Evolutionary conservation across 176 grass and related monocot genomes (phyloP).

Genomic region (Rhipidocladum racemiflorum): DNA sequence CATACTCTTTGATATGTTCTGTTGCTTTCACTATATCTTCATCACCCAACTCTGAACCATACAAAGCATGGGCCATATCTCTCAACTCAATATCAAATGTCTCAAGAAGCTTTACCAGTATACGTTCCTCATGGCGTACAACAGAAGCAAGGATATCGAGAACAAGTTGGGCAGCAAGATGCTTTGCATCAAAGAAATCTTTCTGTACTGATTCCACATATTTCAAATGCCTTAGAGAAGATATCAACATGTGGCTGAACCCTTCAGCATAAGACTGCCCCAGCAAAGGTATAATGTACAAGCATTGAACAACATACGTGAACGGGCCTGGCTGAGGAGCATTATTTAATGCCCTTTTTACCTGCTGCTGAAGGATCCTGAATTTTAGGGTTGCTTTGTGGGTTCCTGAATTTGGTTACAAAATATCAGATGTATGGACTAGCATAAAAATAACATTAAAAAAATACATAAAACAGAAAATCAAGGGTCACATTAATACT

Average conservation of each 20-base stretch:
- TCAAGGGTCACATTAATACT: background rate
- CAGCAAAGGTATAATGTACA: conserved; percentile 80
- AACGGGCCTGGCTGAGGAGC: conserved; percentile 81
- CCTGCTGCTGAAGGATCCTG: conserved; percentile 66
- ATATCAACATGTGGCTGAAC: conserved; percentile 87
- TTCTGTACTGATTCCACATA: conserved; percentile 38
- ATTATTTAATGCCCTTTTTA: conserved; percentile 66
- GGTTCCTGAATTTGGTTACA: conserved; percentile 56
- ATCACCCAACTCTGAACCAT: conserved; percentile 50
- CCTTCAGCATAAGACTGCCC: conserved; percentile 71
- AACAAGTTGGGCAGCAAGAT: conserved; percentile 52
- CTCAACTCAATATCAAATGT: conserved; percentile 70
- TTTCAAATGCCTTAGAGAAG: conserved; percentile 73
- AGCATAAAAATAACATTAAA: background rate
- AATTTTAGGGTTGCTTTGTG: conserved; percentile 85
- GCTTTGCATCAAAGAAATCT: conserved; percentile 81
- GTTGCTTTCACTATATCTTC: conserved; percentile 42
- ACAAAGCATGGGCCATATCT: conserved; percentile 65
- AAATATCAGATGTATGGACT: background rate
- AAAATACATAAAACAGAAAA: conserved; percentile 6
- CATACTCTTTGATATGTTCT: conserved; percentile 47
- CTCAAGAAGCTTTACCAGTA: conserved; percentile 84
- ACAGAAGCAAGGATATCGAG: conserved; percentile 64
- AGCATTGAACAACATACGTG: conserved; percentile 84
- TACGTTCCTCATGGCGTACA: conserved; percentile 71